phyloP scores from a whole-genome alignment of 805 yeast species.

The Komagataella kurtzmanii region DNA sequence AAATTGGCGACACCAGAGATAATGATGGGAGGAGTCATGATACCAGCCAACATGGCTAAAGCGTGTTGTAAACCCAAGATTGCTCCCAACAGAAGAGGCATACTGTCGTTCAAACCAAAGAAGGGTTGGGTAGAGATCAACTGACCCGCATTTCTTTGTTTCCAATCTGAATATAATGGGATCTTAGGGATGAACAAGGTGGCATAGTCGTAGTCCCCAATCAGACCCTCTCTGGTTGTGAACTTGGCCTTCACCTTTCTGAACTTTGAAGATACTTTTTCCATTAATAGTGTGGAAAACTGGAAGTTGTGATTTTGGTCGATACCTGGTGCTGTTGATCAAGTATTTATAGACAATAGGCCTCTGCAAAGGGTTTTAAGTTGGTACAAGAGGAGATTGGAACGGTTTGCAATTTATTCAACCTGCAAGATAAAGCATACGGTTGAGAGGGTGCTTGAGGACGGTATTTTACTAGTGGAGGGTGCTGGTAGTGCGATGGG shows the following conservation, averaged over 20 bases:
- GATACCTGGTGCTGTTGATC: not conserved
- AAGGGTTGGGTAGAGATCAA: slow-evolving; percentile 46
- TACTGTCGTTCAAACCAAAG: slow-evolving; percentile 65
- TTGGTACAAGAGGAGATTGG: not conserved
- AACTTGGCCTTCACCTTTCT: slow-evolving; percentile 24
- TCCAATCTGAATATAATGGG: slow-evolving; percentile 42
- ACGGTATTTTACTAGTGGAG: not conserved
- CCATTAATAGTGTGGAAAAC: not conserved
- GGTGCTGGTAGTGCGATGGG: not conserved
- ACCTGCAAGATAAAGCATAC: not conserved
- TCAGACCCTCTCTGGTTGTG: slow-evolving; percentile 65
- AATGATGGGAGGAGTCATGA: slow-evolving; percentile 72
- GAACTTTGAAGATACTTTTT: not conserved
- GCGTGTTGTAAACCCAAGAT: slow-evolving; percentile 81
- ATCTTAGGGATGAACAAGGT: slow-evolving; percentile 71
- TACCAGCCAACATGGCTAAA: slow-evolving; percentile 85
- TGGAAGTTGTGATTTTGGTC: not conserved
- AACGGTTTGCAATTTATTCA: not conserved
- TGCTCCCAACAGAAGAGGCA: slow-evolving; percentile 72
- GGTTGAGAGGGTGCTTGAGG: not conserved
- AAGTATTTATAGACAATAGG: not conserved
- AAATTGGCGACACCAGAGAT: slow-evolving; percentile 55
- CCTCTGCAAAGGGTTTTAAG: not conserved
- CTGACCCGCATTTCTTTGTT: slow-evolving; percentile 15
- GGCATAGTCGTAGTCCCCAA: slow-evolving; percentile 86